These are phyloP conservation scores for Verbascum thapsus DNA, from an alignment of 257 asterid species.

Conservation along the genomic window DNA sequence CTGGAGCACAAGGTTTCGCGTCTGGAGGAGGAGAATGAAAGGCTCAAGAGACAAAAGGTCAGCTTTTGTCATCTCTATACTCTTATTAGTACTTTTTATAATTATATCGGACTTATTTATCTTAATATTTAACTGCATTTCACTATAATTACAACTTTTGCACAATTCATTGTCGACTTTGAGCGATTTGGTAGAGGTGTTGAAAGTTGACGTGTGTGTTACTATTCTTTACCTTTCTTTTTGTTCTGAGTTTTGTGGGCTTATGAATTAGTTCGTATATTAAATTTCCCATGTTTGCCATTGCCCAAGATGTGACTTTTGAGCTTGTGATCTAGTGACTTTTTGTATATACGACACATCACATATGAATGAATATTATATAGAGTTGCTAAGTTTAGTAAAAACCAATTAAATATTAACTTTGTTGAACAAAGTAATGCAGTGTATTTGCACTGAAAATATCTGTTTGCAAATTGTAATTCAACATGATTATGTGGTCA, in stretches of 20 bases:
- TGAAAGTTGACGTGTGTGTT: constrained; percentile 13
- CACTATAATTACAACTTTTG: background rate
- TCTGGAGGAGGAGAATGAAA: constrained; percentile 88
- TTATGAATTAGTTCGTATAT: constrained; percentile 7
- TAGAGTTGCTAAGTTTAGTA: too few relatives aligned
- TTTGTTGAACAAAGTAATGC: too few relatives aligned
- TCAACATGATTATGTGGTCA: too few relatives aligned
- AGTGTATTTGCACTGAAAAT: too few relatives aligned
- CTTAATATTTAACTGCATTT: constrained; percentile 9
- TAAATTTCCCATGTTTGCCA: background rate
- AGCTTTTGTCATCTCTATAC: constrained; percentile 26
- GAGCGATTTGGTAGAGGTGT: constrained; percentile 6
- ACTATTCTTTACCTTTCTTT: background rate
- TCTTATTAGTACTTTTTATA: constrained; percentile 8
- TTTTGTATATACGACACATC: background rate
- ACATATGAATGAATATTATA: too few relatives aligned
- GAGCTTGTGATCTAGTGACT: too few relatives aligned
- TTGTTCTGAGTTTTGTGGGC: too few relatives aligned
- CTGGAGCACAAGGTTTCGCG: constrained; percentile 88
- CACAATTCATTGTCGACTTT: too few relatives aligned
- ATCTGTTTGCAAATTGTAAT: too few relatives aligned
- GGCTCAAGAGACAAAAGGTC: constrained; percentile 82
- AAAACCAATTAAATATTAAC: too few relatives aligned
- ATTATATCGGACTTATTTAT: constrained; percentile 8
- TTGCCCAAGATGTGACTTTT: too few relatives aligned